Evolutionary conservation across 1,284 basidiomycete genomes (phyloP).

Genomic region (Schizophyllum amplum): DNA sequence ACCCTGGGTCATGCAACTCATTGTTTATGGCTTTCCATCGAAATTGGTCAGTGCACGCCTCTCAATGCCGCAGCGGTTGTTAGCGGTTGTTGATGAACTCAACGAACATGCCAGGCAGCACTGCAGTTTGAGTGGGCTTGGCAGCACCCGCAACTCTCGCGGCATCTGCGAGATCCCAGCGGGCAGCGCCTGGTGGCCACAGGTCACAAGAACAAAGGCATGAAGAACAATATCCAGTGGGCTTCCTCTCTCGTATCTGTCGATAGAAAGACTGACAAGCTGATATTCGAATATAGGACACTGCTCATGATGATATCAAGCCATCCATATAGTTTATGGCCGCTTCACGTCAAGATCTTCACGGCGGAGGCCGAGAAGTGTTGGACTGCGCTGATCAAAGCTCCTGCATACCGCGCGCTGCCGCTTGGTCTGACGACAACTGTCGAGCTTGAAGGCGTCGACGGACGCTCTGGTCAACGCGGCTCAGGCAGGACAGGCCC

Average conservation of each 20-base stretch:
- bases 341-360: slow-evolving; percentile 63
- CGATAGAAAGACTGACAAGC: neutral
- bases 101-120: slow-evolving; percentile 53
- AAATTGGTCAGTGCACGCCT: slow-evolving; percentile 39
- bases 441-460: slow-evolving; percentile 66
- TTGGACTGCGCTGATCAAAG: slow-evolving; percentile 32
- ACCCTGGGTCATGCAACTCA: slow-evolving; percentile 89
- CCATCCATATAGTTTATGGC: slow-evolving; percentile 57
- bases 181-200: slow-evolving; percentile 32
- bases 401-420: slow-evolving; percentile 23
- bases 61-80: neutral
- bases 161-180: slow-evolving; percentile 42
- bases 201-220: slow-evolving; percentile 22
- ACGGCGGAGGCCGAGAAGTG: slow-evolving; percentile 46
- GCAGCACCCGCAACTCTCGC: slow-evolving; percentile 64
- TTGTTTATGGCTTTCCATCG: slow-evolving; percentile 84
- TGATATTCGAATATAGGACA: slow-evolving; percentile 26
- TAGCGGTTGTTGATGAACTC: neutral
- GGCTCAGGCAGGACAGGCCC: slow-evolving; percentile 46
- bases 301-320: slow-evolving; percentile 48
- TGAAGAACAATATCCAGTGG: slow-evolving; percentile 41
- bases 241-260: slow-evolving; percentile 12
- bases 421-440: slow-evolving; percentile 43
- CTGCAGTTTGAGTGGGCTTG: slow-evolving; percentile 92
- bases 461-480: slow-evolving; percentile 46